phyloP scores from a whole-genome alignment of 2,329 filamentous ascomycete species.

The Colletotrichum sp. region DNA sequence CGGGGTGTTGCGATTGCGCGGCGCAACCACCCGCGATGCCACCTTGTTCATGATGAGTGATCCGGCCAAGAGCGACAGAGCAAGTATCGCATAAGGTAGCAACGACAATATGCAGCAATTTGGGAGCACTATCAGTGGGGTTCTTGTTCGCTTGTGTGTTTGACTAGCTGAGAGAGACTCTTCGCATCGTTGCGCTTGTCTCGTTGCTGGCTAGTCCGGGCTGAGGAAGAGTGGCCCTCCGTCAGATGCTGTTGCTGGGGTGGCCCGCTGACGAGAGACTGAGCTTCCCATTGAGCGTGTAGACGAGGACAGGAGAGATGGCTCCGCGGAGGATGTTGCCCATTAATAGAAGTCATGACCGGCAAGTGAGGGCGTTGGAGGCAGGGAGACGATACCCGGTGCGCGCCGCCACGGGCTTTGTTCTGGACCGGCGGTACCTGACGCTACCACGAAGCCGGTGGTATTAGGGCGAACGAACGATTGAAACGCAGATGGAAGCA shows the following conservation, averaged over 20 bases:
- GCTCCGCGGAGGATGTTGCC: neutral
- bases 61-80: neutral
- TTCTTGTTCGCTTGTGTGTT: constrained; percentile 5
- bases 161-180: constrained; percentile 9
- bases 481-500: neutral
- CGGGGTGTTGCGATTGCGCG: neutral
- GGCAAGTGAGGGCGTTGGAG: neutral
- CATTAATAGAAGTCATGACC: constrained; percentile 8
- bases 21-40: constrained; percentile 3
- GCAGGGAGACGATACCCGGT: neutral
- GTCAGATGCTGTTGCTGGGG: neutral
- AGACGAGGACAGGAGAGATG: neutral
- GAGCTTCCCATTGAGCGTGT: neutral
- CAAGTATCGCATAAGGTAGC: neutral
- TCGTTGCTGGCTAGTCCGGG: constrained; percentile 1
- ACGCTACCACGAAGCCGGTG: neutral
- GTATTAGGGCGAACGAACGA: neutral
- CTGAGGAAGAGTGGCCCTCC: neutral
- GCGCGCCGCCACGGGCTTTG: constrained; percentile 1
- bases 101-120: neutral
- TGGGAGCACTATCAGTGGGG: constrained; percentile 1
- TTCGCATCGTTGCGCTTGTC: constrained; percentile 6
- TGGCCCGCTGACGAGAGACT: constrained; percentile 9
- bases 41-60: neutral
- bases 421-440: neutral